Conservation (phyloP, 2,329 filamentous ascomycete species). For the Trichoderma polysporum region DNA sequence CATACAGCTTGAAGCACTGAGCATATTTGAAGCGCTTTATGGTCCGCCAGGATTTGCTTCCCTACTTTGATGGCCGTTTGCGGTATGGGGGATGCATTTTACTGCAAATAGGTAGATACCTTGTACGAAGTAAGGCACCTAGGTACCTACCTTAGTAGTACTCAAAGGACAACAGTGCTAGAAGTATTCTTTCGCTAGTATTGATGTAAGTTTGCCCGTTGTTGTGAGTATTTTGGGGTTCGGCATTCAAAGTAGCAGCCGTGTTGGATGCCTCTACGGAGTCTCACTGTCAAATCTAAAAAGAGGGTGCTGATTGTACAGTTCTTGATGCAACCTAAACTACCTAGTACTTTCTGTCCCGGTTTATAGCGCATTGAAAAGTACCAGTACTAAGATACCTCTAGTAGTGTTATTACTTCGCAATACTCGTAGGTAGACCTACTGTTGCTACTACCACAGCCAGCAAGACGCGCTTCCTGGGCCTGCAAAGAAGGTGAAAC, state of each 20-base stretch:
- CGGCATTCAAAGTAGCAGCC: neutral
- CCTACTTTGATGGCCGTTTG: neutral
- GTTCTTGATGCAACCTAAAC: neutral
- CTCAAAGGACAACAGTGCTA: too few species aligned
- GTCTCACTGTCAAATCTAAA: neutral
- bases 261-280: neutral
- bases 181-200: too few species aligned
- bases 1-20: neutral
- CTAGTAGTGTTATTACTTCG: neutral
- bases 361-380: neutral
- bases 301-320: neutral
- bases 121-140: neutral
- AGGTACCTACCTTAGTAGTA: too few species aligned
- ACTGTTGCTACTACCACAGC: neutral
- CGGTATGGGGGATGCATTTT: neutral
- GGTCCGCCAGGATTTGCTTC: neutral
- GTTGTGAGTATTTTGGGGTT: neutral
- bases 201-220: neutral
- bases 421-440: neutral
- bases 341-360: neutral
- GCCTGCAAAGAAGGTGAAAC: slow-evolving; percentile 20
- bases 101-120: too few species aligned
- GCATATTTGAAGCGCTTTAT: neutral
- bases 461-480: neutral
- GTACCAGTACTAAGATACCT: neutral